These are phyloP conservation scores for Rosa persica DNA, from an alignment of 306 rosid species.

Conservation along the genomic window DNA sequence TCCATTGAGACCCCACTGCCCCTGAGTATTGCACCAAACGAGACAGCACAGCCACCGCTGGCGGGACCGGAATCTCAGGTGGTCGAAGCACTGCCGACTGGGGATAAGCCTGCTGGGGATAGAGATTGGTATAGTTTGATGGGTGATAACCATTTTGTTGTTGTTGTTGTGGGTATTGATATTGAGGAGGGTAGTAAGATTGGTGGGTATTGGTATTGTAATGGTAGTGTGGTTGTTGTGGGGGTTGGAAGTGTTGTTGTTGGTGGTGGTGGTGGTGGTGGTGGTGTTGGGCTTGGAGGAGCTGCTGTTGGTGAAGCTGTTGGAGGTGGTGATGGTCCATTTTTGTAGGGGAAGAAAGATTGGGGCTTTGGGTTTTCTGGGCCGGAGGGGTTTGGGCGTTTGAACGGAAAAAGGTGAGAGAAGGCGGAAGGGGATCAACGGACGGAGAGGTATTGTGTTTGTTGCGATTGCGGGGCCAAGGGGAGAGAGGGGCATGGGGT, in stretches of 20 bases:
- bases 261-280: not conserved
- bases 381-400: not conserved
- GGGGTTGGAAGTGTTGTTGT: not conserved
- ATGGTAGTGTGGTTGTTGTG: not conserved
- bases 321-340: constrained; percentile 8
- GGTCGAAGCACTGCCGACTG: not conserved
- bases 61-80: not conserved
- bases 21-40: not conserved
- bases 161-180: not conserved
- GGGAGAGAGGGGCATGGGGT: not conserved
- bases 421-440: not conserved
- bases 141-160: not conserved
- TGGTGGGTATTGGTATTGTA: not conserved
- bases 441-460: not conserved
- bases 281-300: not conserved
- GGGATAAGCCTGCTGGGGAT: not conserved
- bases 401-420: not conserved
- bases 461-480: not conserved
- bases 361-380: not conserved
- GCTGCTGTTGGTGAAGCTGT: not conserved
- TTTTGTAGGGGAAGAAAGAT: not conserved
- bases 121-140: not conserved
- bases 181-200: not conserved
- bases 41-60: not conserved
- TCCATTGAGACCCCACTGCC: not conserved